phyloP scores from a whole-genome alignment of 106 monocot species.

The Amphibolis antarctica region DNA sequence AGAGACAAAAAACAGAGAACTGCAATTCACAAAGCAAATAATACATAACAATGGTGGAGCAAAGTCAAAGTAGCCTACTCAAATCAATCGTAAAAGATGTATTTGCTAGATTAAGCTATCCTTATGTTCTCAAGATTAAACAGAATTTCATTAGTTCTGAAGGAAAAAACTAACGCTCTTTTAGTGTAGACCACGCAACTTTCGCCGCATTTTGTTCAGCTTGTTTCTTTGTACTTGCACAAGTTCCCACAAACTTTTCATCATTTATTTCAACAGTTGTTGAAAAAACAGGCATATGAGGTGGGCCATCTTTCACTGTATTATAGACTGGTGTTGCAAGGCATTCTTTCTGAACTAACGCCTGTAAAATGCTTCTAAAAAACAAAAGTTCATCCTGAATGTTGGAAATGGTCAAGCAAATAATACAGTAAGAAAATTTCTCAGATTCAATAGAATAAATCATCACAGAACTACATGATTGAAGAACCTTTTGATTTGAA shows the following conservation, averaged over 20 bases:
- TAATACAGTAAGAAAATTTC: too few relatives aligned
- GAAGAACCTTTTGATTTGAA: slow-evolving; percentile 23
- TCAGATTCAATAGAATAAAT: too few relatives aligned
- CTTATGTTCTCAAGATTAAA: too few relatives aligned
- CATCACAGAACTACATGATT: neutral
- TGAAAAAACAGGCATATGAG: slow-evolving; percentile 31
- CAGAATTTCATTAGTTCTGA: too few relatives aligned
- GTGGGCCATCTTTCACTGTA: slow-evolving; percentile 26
- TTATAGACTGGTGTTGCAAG: slow-evolving; percentile 35
- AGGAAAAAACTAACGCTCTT: slow-evolving; percentile 38
- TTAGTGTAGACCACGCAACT: slow-evolving; percentile 43
- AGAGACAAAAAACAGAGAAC: too few relatives aligned
- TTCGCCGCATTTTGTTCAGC: slow-evolving; percentile 90
- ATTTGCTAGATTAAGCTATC: too few relatives aligned
- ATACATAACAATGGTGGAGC: too few relatives aligned
- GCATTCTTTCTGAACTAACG: slow-evolving; percentile 47
- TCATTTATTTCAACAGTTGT: slow-evolving; percentile 55
- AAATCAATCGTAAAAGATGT: too few relatives aligned
- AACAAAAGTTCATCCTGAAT: slow-evolving; percentile 28
- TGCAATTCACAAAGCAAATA: too few relatives aligned
- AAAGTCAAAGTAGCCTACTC: too few relatives aligned
- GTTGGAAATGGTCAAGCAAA: neutral
- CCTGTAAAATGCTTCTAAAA: slow-evolving; percentile 58
- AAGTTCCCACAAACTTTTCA: slow-evolving; percentile 40
- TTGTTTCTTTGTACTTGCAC: slow-evolving; percentile 58